phyloP scores from a whole-genome alignment of 805 yeast genomes.

The Diddensiella transvaalensis region DNA sequence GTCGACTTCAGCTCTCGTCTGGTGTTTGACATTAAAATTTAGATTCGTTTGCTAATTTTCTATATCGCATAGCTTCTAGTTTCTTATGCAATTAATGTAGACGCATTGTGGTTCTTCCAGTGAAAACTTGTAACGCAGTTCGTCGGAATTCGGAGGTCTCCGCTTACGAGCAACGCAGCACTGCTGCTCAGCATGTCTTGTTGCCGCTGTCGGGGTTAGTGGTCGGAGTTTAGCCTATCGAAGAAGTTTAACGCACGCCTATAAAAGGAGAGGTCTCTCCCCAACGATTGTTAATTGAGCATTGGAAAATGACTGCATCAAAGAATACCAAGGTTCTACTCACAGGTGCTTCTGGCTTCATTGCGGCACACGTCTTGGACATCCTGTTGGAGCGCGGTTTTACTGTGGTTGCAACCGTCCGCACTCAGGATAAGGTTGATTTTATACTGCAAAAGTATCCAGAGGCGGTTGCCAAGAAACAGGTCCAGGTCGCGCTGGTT shows the following conservation, averaged over 20 bases:
- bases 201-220: no score
- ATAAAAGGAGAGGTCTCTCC: neutral
- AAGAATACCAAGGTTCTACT: slow-evolving; percentile 16
- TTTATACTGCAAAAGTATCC: slow-evolving; percentile 27
- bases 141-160: no score
- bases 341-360: slow-evolving; percentile 27
- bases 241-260: no score
- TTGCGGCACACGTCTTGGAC: slow-evolving; percentile 22
- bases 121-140: no score
- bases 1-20: neutral
- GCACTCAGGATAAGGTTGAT: slow-evolving; percentile 37
- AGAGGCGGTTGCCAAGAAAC: slow-evolving; percentile 11
- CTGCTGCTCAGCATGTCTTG: no score
- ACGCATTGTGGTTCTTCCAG: no score
- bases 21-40: neutral
- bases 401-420: slow-evolving; percentile 47
- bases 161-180: no score
- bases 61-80: no score
- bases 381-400: slow-evolving; percentile 39
- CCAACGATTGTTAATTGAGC: neutral
- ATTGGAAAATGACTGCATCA: neutral
- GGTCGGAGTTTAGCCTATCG: no score
- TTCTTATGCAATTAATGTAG: neutral
- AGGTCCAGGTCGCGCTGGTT: slow-evolving; percentile 30
- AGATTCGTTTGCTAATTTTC: no score